phyloP scores from a whole-genome alignment of 2,329 filamentous ascomycete genomes.

The Xylaria sp. region DNA sequence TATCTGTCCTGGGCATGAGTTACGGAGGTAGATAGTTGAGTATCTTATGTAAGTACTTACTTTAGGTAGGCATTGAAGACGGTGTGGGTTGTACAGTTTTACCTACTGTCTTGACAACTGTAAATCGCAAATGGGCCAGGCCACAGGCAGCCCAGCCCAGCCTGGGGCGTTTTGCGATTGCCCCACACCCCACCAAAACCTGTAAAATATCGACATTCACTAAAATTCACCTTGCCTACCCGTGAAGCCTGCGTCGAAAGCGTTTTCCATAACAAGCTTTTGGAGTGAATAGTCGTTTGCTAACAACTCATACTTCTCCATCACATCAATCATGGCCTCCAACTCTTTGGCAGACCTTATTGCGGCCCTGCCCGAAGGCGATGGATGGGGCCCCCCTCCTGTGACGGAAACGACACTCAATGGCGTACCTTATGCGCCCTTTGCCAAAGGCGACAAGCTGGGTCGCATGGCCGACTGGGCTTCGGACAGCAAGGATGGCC shows the following conservation, averaged over 20 bases:
- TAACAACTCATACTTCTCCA: not conserved
- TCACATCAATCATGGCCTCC: constrained; percentile 28
- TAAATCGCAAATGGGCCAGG: not conserved
- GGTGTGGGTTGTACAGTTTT: no score
- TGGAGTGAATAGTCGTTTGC: not conserved
- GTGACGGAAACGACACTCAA: constrained; percentile 86
- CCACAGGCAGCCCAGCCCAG: not conserved
- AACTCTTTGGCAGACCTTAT: constrained; percentile 60
- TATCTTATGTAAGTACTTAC: no score
- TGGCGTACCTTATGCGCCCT: constrained; percentile 95
- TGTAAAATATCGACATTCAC: constrained; percentile 32
- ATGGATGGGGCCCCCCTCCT: constrained; percentile 85
- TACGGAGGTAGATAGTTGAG: no score
- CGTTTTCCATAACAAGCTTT: constrained; percentile 1
- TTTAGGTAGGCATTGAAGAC: no score
- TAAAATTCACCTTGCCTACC: constrained; percentile 30
- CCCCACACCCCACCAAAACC: constrained; percentile 38
- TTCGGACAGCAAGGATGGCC: constrained; percentile 79
- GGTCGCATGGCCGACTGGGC: constrained; percentile 99
- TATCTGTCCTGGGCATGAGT: no score
- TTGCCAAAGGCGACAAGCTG: constrained; percentile 97
- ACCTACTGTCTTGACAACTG: not conserved
- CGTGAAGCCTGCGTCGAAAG: constrained; percentile 2
- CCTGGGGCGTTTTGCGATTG: constrained; percentile 6
- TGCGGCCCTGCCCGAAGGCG: constrained; percentile 71